Conservation (phyloP, 306 rosid genomes). For the Cicer cuneatum region DNA sequence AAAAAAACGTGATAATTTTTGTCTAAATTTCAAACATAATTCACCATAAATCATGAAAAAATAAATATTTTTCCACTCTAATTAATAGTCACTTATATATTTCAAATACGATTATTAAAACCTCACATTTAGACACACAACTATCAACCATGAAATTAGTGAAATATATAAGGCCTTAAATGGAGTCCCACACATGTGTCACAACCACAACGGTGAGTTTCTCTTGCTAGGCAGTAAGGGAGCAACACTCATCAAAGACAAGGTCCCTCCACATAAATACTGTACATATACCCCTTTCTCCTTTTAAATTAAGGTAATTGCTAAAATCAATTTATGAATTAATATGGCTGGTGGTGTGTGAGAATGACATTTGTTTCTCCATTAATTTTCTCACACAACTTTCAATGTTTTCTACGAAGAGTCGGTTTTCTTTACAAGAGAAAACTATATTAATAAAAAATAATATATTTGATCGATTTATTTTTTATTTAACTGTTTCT, state of each 20-base stretch:
- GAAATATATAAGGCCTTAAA: too few species aligned
- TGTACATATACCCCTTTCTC: constrained; percentile 1
- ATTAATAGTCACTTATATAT: background rate
- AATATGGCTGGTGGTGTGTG: background rate
- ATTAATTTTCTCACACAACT: background rate
- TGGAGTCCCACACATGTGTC: constrained; percentile 42
- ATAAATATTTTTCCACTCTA: too few species aligned
- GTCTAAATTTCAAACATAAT: too few species aligned
- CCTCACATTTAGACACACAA: too few species aligned
- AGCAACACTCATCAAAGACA: constrained; percentile 56
- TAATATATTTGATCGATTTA: too few species aligned
- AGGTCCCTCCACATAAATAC: constrained; percentile 39
- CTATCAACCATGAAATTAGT: too few species aligned
- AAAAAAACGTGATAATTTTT: too few species aligned
- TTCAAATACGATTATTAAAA: background rate
- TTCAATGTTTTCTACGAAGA: background rate
- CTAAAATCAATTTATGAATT: background rate
- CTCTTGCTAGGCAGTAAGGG: constrained; percentile 52
- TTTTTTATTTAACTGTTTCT: too few species aligned
- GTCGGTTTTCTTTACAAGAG: too few species aligned
- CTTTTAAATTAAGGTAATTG: background rate
- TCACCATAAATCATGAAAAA: too few species aligned
- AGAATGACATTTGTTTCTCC: background rate
- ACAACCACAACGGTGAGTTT: constrained; percentile 45
- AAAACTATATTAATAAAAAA: too few species aligned